These are phyloP conservation scores for Carpinus viminea DNA, from an alignment of 306 rosid species.

Conservation along the genomic window DNA sequence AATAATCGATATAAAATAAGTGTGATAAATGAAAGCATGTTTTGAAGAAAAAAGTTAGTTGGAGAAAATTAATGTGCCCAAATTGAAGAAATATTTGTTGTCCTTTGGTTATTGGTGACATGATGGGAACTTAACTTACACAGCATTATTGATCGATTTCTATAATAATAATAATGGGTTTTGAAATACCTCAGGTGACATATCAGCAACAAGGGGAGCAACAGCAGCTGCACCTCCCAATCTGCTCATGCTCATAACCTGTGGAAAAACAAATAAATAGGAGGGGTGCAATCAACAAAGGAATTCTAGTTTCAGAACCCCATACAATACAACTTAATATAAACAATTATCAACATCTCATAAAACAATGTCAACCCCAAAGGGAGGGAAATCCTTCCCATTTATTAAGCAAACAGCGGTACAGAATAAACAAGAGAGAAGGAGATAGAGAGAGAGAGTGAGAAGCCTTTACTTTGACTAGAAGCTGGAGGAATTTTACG, in stretches of 20 bases:
- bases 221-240: slow-evolving; percentile 95
- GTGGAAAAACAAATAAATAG: neutral
- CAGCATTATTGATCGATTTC: no score
- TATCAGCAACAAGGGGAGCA: slow-evolving; percentile 85
- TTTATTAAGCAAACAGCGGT: neutral
- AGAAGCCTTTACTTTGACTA: slow-evolving; percentile 75
- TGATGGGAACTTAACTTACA: no score
- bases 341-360: slow-evolving; percentile 3
- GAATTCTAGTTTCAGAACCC: slow-evolving; percentile 1
- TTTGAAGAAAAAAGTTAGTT: no score
- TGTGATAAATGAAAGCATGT: no score
- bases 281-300: neutral
- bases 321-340: slow-evolving; percentile 2
- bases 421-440: neutral
- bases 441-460: slow-evolving; percentile 5
- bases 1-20: no score
- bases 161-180: no score
- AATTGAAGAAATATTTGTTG: no score
- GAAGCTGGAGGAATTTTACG: slow-evolving; percentile 95
- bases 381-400: slow-evolving; percentile 25
- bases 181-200: slow-evolving; percentile 64
- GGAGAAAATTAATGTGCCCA: no score
- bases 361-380: slow-evolving; percentile 29
- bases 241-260: slow-evolving; percentile 99
- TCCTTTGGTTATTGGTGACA: no score